A percentile compares a stretch with the other conserved stretches of the same genome.
Conservation (phyloP, 1,139 yeast species). For the Hemisphaericaspora lyxosophila region DNA sequence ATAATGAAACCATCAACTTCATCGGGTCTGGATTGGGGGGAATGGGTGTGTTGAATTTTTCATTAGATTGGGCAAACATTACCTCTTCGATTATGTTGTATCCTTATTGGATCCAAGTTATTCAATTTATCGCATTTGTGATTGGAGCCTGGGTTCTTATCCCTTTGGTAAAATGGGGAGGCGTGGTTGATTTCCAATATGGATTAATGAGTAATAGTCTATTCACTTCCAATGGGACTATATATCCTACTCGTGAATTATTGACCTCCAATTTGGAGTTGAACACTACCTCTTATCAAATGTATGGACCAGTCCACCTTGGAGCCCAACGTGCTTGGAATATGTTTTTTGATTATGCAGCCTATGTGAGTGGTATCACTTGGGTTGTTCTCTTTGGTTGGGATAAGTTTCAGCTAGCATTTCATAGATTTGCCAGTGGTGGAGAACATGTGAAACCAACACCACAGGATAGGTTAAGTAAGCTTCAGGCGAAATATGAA, state of each 20-base stretch:
- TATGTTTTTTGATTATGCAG: slow-evolving; percentile 53
- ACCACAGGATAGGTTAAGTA: slow-evolving; percentile 42
- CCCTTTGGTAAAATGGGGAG: slow-evolving; percentile 41
- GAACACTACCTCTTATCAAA: slow-evolving; percentile 39
- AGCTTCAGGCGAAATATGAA: slow-evolving; percentile 33
- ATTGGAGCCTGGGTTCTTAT: slow-evolving; percentile 43
- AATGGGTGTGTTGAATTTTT: slow-evolving; percentile 41
- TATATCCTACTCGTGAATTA: slow-evolving; percentile 36
- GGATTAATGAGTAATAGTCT: slow-evolving; percentile 45
- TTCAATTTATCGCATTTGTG: slow-evolving; percentile 43
- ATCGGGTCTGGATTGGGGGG: slow-evolving; percentile 49
- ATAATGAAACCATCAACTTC: slow-evolving; percentile 34
- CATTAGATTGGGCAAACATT: slow-evolving; percentile 48
- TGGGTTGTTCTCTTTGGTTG: slow-evolving; percentile 46
- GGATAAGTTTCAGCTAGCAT: slow-evolving; percentile 16
- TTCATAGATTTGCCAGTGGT: slow-evolving; percentile 10
- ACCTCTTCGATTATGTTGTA: slow-evolving; percentile 43
- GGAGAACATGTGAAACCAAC: slow-evolving; percentile 9
- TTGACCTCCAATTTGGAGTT: slow-evolving; percentile 32
- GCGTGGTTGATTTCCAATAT: slow-evolving; percentile 21
- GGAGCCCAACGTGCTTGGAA: slow-evolving; percentile 53
- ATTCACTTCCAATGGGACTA: slow-evolving; percentile 28
- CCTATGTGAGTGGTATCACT: slow-evolving; percentile 46
- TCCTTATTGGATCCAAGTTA: slow-evolving; percentile 47
- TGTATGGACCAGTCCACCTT: slow-evolving; percentile 37